A percentile compares a stretch with the other conserved stretches of the same genome.
These are phyloP conservation scores for Sugiyamaella boreocaroliniensis DNA, from an alignment of 805 yeast genomes.

Conservation along the genomic window DNA sequence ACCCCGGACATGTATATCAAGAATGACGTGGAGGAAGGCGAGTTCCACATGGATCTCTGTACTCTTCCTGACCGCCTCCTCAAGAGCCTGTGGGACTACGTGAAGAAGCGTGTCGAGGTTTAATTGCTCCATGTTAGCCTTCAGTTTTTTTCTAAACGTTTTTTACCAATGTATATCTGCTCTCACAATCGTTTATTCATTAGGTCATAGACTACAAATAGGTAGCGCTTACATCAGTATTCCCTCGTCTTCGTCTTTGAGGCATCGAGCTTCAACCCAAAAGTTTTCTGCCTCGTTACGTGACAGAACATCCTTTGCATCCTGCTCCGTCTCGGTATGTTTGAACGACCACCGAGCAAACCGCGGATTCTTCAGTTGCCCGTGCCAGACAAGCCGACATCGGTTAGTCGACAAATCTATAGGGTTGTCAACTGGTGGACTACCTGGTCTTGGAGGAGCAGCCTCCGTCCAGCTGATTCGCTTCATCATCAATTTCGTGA, in stretches of 20 bases:
- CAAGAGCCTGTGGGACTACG: conserved; percentile 92
- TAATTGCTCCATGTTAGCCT: conserved; percentile 1
- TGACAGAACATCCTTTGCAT: conserved; percentile 42
- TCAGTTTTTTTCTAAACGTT: background rate
- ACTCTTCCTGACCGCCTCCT: conserved; percentile 87
- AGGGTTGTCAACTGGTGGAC: background rate
- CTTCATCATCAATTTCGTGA: conserved; percentile 49
- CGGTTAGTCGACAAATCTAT: conserved; percentile 38
- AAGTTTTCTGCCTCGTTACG: conserved; percentile 52
- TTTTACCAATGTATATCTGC: background rate
- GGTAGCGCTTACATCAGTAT: background rate
- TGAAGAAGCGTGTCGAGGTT: conserved; percentile 52
- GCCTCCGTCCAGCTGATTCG: conserved; percentile 67
- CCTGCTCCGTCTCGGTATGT: conserved; percentile 45
- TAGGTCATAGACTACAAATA: background rate
- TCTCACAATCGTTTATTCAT: background rate
- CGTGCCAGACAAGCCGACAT: conserved; percentile 62
- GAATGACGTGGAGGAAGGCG: conserved; percentile 94
- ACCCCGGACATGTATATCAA: conserved; percentile 93
- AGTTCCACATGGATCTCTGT: conserved; percentile 91
- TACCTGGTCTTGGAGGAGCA: conserved; percentile 30
- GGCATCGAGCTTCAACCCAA: conserved; percentile 40
- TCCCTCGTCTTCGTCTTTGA: background rate
- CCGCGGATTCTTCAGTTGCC: conserved; percentile 45
- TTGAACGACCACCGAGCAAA: conserved; percentile 69